Evolutionary conservation across 2,329 filamentous ascomycete species (phyloP).

Genomic region (Podosphaera xanthii): DNA sequence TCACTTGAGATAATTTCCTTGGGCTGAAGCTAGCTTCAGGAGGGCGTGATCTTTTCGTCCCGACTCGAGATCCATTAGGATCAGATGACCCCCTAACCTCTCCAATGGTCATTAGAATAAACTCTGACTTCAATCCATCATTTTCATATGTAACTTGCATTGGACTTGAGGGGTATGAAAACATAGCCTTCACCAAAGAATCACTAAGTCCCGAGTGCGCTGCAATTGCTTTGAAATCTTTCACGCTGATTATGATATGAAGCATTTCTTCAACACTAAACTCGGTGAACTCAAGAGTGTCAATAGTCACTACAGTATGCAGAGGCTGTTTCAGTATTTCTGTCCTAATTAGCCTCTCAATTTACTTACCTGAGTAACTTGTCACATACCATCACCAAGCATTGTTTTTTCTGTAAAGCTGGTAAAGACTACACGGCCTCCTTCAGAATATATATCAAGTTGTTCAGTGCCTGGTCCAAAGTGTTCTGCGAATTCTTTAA

Average conservation of each 20-base stretch:
- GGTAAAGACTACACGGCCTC: constrained; percentile 48
- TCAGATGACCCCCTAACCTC: constrained; percentile 22
- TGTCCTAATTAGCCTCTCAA: constrained; percentile 14
- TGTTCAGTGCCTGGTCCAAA: constrained; percentile 64
- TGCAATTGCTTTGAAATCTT: constrained; percentile 61
- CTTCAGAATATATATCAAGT: constrained; percentile 52
- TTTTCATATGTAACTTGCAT: constrained; percentile 50
- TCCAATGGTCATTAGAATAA: constrained; percentile 63
- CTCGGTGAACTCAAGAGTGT: constrained; percentile 53
- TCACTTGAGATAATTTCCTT: constrained; percentile 10
- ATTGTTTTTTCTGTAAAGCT: constrained; percentile 63
- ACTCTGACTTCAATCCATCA: constrained; percentile 49
- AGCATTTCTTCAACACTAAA: constrained; percentile 53
- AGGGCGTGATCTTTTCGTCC: constrained; percentile 11
- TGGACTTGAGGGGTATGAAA: constrained; percentile 47
- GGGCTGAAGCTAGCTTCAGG: constrained; percentile 12
- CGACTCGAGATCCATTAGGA: constrained; percentile 9
- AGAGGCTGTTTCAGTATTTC: constrained; percentile 61
- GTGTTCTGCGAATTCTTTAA: constrained; percentile 58
- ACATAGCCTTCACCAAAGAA: constrained; percentile 41
- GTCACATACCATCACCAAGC: constrained; percentile 33
- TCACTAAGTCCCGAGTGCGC: constrained; percentile 49
- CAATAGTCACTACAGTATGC: constrained; percentile 56
- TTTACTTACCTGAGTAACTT: background rate
- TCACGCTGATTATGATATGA: constrained; percentile 61